Conservation (phyloP, 805 yeast species). For the Yueomyces sp. region DNA sequence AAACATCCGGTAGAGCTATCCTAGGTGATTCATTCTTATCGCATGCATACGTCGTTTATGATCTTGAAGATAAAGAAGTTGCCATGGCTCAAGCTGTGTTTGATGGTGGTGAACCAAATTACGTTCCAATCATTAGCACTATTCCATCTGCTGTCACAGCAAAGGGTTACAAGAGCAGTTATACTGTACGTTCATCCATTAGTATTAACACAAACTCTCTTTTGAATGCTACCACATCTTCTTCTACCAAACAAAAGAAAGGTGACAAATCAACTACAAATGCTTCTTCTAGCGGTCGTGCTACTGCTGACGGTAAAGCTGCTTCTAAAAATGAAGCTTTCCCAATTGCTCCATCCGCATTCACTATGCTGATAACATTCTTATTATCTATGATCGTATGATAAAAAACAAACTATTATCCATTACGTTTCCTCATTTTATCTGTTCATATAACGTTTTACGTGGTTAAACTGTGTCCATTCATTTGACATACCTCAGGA, state of each 20-base stretch:
- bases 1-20: constrained; percentile 19
- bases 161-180: constrained; percentile 32
- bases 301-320: constrained; percentile 1
- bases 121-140: constrained; percentile 3
- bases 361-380: background rate
- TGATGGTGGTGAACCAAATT: background rate
- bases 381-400: background rate
- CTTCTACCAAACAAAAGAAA: background rate
- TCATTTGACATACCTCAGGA: no score
- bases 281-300: no score
- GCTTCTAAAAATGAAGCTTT: background rate
- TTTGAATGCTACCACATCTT: background rate
- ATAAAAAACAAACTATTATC: background rate
- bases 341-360: background rate
- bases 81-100: constrained; percentile 38
- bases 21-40: constrained; percentile 47
- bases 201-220: background rate
- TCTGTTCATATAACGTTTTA: no score
- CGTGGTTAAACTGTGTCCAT: no score
- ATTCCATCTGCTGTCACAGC: constrained; percentile 42
- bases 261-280: no score
- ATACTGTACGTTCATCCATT: constrained; percentile 14
- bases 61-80: constrained; percentile 42
- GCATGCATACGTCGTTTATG: constrained; percentile 51
- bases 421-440: no score